Base-by-base conservation (phyloP, 768 basidiomycete species). In the Collybia sordida region DNA sequence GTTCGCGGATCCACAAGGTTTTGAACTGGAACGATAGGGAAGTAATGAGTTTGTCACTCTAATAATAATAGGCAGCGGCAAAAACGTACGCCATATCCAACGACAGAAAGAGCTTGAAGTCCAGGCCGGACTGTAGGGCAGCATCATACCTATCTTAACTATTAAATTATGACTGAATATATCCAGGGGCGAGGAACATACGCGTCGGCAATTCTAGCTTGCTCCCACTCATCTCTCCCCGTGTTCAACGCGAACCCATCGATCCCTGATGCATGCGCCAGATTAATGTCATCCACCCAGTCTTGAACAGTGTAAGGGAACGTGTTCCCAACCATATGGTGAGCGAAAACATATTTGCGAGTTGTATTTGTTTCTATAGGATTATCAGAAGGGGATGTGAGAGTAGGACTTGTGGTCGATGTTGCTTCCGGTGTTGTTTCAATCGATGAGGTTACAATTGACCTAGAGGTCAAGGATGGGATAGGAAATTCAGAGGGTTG, bases 231-330 rank as follows among this genome's bases (percentile, higher is more conserved):
- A 57, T 88, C 85, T 0, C 56, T 59, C 19, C 89, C 89, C 39
- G 85, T 73, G 59, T 90, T 90, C 48, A 92, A 72, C 0, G 85
- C 85, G 63, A 87, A 88, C 1, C 73, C 86, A 52, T 88, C 86
- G 54, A 88, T 78, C 14, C 83, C 83, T 49, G 72, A 76, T 4
- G 72, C 62, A 49, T 78, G 68, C 0, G 88, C 88, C 14, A 82
- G 74, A 3, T 54, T 23, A 19, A 88, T 79, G 58, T 88, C 78
- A 44, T 77, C 64, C 63, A 52, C 51, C 76, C 77, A 79, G 47
- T 78, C 74, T 50, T 71, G 56, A 14, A 68, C 48, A 6, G 64
- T 79, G 63, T 86, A 88, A 2, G 83, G 78, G 64, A 80, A 85
- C 3, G 82, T 75, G 55, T 88, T 88, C 27, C 87, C 87, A 24